phyloP scores from a whole-genome alignment of 2,329 filamentous ascomycete genomes.

The Trichoderma sp. region DNA sequence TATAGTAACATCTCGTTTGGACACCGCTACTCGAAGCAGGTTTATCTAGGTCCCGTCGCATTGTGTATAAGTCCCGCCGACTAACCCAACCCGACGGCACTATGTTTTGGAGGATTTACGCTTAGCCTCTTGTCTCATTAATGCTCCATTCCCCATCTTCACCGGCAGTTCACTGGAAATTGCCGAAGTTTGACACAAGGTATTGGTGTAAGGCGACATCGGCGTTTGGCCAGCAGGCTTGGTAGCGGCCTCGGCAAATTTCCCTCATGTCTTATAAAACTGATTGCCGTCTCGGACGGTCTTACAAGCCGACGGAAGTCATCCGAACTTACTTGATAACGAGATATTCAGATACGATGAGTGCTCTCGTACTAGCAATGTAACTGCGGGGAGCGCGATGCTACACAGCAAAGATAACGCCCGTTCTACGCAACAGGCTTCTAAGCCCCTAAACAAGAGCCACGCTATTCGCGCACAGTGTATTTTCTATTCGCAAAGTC shows the following conservation, averaged over 20 bases:
- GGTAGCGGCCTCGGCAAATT: background rate
- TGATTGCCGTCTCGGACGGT: background rate
- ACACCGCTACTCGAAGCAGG: background rate
- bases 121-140: background rate
- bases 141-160: background rate
- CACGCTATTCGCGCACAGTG: background rate
- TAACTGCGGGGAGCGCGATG: background rate
- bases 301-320: background rate
- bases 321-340: background rate
- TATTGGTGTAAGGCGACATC: background rate
- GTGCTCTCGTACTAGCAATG: background rate
- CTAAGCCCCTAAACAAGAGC: background rate
- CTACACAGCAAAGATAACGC: background rate
- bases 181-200: background rate
- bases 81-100: background rate
- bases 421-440: background rate
- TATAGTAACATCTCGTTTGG: background rate
- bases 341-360: background rate
- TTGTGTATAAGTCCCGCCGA: too few species aligned
- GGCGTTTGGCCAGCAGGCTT: background rate
- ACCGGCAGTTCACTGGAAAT: background rate
- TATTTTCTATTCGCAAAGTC: background rate
- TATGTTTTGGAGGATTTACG: background rate
- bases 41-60: too few species aligned
- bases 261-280: background rate